A percentile compares a stretch with the other conserved stretches of the same genome.
phyloP scores from a whole-genome alignment of 495 filamentous ascomycete species.

The Pseudevernia furfuracea region DNA sequence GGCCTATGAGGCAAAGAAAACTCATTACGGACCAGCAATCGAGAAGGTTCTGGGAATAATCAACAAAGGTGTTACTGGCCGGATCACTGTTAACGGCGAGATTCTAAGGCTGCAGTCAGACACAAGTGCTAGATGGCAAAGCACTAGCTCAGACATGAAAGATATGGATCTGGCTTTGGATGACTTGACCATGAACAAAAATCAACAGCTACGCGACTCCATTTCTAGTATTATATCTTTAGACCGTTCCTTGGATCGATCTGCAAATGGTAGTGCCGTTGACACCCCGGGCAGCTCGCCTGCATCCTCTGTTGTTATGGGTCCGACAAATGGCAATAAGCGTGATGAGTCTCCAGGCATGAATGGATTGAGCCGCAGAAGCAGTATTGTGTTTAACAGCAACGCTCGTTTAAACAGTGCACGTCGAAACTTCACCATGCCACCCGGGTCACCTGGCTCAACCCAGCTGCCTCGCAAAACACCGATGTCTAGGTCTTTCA shows the following conservation, averaged over 20 bases:
- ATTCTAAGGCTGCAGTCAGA: constrained; percentile 76
- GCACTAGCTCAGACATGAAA: constrained; percentile 64
- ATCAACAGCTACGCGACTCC: constrained; percentile 79
- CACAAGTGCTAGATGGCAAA: constrained; percentile 69
- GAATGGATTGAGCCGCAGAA: constrained; percentile 41
- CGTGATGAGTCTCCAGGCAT: constrained; percentile 34
- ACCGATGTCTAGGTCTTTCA: constrained; percentile 27
- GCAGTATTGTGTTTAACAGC: constrained; percentile 45
- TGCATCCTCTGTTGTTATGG: constrained; percentile 78
- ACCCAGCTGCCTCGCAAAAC: constrained; percentile 38
- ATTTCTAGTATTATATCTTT: constrained; percentile 86
- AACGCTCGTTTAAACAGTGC: constrained; percentile 34
- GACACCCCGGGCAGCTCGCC: constrained; percentile 73
- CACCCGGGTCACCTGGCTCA: constrained; percentile 32
- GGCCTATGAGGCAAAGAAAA: constrained; percentile 90
- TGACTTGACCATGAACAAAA: constrained; percentile 57
- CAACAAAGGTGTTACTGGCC: constrained; percentile 82
- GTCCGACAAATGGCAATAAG: constrained; percentile 36
- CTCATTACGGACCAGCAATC: constrained; percentile 91
- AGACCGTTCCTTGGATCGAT: constrained; percentile 80
- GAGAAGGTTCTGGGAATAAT: constrained; percentile 85
- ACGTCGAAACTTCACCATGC: constrained; percentile 36
- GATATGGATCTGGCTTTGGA: constrained; percentile 68
- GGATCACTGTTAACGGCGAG: constrained; percentile 90
- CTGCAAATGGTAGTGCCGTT: constrained; percentile 63